Evolutionary conservation across 305 asterid genomes (phyloP).

Genomic region (Solanum aculeatissimum): DNA sequence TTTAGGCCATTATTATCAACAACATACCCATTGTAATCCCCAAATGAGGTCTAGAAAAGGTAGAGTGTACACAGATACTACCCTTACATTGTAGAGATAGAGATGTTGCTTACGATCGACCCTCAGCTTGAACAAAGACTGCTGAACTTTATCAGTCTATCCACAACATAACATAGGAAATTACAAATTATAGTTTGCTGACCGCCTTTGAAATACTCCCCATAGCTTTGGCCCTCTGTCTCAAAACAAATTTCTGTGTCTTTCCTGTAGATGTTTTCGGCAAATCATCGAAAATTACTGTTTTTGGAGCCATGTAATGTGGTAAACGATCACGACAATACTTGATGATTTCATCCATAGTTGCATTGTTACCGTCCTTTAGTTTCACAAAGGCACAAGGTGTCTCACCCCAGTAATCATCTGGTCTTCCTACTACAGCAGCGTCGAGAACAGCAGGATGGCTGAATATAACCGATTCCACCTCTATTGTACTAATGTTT

Average conservation of each 20-base stretch:
- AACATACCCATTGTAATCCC: neutral
- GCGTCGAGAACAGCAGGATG: slow-evolving; percentile 11
- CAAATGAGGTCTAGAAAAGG: no score
- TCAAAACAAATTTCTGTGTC: slow-evolving; percentile 9
- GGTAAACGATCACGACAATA: slow-evolving; percentile 7
- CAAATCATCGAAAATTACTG: slow-evolving; percentile 3
- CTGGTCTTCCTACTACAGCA: slow-evolving; percentile 12
- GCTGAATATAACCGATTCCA: neutral
- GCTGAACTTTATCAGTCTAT: neutral
- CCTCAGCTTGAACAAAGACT: neutral
- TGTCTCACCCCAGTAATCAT: slow-evolving; percentile 14
- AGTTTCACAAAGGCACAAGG: slow-evolving; percentile 9
- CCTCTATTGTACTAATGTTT: slow-evolving; percentile 11
- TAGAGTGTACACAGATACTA: neutral
- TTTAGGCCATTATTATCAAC: neutral
- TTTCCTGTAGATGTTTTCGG: slow-evolving; percentile 10
- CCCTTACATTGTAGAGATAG: neutral
- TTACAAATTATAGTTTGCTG: neutral
- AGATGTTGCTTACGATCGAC: neutral
- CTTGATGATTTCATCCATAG: neutral
- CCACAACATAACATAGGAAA: neutral
- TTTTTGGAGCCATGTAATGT: slow-evolving; percentile 9
- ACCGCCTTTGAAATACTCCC: neutral
- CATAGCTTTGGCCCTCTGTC: slow-evolving; percentile 5
- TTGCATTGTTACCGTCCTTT: neutral